Conservation (phyloP, 306 rosid species). For the Calophaca sinica region DNA sequence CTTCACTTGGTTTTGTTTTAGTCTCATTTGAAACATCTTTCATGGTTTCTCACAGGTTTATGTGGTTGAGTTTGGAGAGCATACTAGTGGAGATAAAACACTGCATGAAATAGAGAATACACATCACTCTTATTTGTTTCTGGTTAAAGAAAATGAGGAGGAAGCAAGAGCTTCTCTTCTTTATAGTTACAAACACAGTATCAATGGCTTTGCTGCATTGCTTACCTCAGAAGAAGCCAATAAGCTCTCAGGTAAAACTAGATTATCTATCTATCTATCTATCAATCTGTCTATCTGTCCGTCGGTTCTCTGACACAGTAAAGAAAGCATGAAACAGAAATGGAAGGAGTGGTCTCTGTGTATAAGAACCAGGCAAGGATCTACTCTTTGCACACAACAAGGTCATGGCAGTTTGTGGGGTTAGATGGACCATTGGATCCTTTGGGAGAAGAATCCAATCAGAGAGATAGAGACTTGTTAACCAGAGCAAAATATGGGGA, state of each 20-base stretch:
- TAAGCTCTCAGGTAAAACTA: slow-evolving; percentile 63
- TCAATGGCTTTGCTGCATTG: slow-evolving; percentile 96
- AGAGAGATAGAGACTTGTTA: slow-evolving; percentile 51
- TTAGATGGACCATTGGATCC: slow-evolving; percentile 46
- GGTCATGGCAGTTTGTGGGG: slow-evolving; percentile 69
- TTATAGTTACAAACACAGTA: slow-evolving; percentile 81
- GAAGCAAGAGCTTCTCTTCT: slow-evolving; percentile 72
- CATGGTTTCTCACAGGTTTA: slow-evolving; percentile 55
- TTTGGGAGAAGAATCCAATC: slow-evolving; percentile 1
- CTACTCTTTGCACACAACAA: slow-evolving; percentile 65
- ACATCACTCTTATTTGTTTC: slow-evolving; percentile 70
- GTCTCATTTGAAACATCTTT: slow-evolving; percentile 29
- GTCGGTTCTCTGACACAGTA: not conserved
- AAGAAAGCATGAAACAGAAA: slow-evolving; percentile 50
- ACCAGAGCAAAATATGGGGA: slow-evolving; percentile 65
- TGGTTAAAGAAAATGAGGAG: slow-evolving; percentile 67
- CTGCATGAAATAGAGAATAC: slow-evolving; percentile 57
- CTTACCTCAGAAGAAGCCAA: slow-evolving; percentile 75
- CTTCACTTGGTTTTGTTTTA: not conserved
- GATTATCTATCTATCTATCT: not conserved
- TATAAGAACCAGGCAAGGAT: slow-evolving; percentile 45
- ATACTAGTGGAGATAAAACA: slow-evolving; percentile 53
- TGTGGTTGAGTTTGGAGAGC: slow-evolving; percentile 66
- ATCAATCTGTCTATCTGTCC: no score
- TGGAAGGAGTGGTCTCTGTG: slow-evolving; percentile 62